Conservation (phyloP, 106 monocot genomes). For the Dendrobium chrysotoxum region DNA sequence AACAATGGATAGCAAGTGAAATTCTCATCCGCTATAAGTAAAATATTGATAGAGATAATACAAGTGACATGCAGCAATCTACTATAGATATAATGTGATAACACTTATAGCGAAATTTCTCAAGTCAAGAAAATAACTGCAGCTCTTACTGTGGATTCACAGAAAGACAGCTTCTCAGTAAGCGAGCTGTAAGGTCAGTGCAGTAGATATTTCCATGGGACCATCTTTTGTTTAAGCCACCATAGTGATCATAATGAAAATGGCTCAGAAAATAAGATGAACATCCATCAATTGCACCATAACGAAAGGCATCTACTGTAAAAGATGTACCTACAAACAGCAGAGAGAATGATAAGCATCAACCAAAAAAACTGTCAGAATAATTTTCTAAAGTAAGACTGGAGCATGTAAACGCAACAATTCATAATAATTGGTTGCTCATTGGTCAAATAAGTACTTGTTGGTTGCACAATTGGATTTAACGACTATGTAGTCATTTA, state of each 20-base stretch:
- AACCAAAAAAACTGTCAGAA: not conserved
- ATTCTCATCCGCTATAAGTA: not conserved
- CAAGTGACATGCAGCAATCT: not conserved
- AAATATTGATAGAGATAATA: not conserved
- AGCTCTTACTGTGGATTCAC: slow-evolving; percentile 45
- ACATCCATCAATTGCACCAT: slow-evolving; percentile 49
- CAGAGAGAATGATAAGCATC: not conserved
- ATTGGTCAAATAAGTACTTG: not conserved
- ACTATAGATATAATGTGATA: not conserved
- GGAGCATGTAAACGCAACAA: not conserved
- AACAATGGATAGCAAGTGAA: not conserved
- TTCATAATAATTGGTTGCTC: not conserved
- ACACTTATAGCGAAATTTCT: not conserved
- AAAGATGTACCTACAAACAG: slow-evolving; percentile 47
- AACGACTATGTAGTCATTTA: not conserved
- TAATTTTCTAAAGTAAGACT: not conserved
- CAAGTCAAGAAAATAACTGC: not conserved
- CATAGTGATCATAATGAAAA: slow-evolving; percentile 71
- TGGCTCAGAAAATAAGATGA: slow-evolving; percentile 66
- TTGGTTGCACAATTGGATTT: not conserved
- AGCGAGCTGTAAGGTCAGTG: slow-evolving; percentile 54
- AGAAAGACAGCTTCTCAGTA: slow-evolving; percentile 51
- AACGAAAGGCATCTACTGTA: slow-evolving; percentile 67
- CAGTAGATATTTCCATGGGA: slow-evolving; percentile 72
- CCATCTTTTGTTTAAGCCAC: slow-evolving; percentile 66